Conservation (phyloP, 2,329 filamentous ascomycete species). For the Neopestalotiopsis sp. region DNA sequence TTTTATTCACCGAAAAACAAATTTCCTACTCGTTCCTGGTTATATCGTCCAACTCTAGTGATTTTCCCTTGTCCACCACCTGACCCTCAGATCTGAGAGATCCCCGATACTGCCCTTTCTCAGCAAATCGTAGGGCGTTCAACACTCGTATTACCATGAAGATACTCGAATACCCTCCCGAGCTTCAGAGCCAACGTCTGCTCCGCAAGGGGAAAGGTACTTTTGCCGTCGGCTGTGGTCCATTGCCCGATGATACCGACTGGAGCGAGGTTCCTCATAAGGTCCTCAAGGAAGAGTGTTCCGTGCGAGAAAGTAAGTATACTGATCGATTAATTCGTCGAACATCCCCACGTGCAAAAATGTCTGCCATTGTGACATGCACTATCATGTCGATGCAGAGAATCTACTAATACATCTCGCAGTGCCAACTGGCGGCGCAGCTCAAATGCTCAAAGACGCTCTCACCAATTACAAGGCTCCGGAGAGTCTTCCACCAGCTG, state of each 20-base stretch:
- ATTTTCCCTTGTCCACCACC: too few species aligned
- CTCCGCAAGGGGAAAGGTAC: slow-evolving; percentile 4
- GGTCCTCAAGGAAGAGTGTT: slow-evolving; percentile 7
- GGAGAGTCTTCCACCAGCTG: background rate
- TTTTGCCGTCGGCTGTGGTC: background rate
- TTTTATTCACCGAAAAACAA: too few species aligned
- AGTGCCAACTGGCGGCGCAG: background rate
- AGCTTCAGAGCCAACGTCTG: background rate
- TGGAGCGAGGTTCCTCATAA: background rate
- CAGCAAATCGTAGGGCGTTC: too few species aligned
- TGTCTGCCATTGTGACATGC: background rate
- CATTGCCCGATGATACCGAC: background rate
- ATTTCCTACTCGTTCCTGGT: too few species aligned
- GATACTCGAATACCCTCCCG: background rate
- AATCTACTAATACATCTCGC: background rate
- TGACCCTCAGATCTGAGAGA: too few species aligned
- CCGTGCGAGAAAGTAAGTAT: background rate
- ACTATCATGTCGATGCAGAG: background rate
- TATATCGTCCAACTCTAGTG: too few species aligned
- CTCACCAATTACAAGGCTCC: slow-evolving; percentile 7
- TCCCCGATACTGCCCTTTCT: too few species aligned
- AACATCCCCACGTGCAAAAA: background rate
- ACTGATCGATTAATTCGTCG: background rate
- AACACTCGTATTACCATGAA: too few species aligned
- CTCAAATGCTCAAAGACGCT: background rate